Percentiles rank a stretch among this genome's conserved stretches.
Conservation (phyloP, 2,329 filamentous ascomycete genomes). For the Colletotrichum sp. region DNA sequence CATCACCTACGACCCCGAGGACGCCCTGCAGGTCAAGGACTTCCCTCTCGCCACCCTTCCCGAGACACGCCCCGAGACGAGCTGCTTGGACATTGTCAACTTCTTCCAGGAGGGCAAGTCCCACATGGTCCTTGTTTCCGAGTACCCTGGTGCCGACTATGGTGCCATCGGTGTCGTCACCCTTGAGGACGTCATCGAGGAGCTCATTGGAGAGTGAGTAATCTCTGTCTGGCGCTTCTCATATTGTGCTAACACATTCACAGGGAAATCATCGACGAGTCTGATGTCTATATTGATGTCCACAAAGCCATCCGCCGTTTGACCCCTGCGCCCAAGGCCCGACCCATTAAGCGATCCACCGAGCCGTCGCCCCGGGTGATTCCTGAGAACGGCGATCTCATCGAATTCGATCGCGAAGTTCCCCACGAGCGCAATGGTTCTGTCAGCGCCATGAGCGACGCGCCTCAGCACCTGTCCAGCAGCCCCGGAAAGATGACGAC, state of each 20-base stretch:
- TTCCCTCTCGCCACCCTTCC: conserved; percentile 93
- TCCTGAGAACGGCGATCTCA: conserved; percentile 24
- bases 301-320: conserved; percentile 96
- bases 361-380: conserved; percentile 28
- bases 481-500: conserved; percentile 58
- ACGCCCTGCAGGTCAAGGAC: conserved; percentile 83
- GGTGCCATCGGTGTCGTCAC: conserved; percentile 94
- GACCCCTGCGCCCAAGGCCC: conserved; percentile 80
- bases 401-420: conserved; percentile 44
- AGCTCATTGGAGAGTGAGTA: conserved; percentile 93
- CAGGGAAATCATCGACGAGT: conserved; percentile 98
- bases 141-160: conserved; percentile 85
- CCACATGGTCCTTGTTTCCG: conserved; percentile 96
- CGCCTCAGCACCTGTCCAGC: conserved; percentile 41
- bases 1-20: conserved; percentile 97
- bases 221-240: not conserved
- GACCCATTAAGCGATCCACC: conserved; percentile 49
- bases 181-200: conserved; percentile 96
- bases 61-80: conserved; percentile 93
- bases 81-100: conserved; percentile 97
- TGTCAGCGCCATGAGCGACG: conserved; percentile 40
- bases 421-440: conserved; percentile 37
- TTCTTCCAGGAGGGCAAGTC: conserved; percentile 99
- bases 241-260: not conserved
- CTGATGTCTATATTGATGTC: conserved; percentile 96